A percentile compares a stretch with the other conserved stretches of the same genome.
Evolutionary conservation across 768 basidiomycete species (phyloP).

Genomic region (Calvatia gigantea): DNA sequence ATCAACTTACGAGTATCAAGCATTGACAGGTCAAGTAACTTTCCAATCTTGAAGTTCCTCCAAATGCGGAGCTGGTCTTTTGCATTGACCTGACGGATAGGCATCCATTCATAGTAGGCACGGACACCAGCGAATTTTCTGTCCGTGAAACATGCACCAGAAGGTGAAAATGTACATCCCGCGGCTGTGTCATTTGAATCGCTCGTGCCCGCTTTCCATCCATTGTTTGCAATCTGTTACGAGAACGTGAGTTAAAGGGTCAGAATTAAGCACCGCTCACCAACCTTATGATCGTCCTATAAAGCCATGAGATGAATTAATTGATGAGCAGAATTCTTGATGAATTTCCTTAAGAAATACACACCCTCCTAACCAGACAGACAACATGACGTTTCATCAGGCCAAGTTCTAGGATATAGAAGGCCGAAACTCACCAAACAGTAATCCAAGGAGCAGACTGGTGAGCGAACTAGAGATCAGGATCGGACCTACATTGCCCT

Average conservation of each 20-base stretch:
- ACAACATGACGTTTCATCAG: not conserved
- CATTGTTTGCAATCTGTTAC: constrained; percentile 46
- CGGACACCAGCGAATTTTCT: constrained; percentile 56
- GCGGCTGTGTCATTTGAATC: constrained; percentile 49
- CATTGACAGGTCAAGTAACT: constrained; percentile 59
- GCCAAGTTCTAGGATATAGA: not conserved
- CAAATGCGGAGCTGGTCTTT: constrained; percentile 57
- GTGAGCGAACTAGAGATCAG: constrained; percentile 44
- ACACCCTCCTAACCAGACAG: not conserved
- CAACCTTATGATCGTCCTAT: constrained; percentile 50
- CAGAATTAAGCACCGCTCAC: constrained; percentile 2
- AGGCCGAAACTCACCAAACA: constrained; percentile 37
- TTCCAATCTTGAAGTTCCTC: constrained; percentile 62
- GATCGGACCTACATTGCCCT: constrained; percentile 51
- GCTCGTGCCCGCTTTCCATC: constrained; percentile 55
- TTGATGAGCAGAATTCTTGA: not conserved
- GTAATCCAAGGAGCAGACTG: constrained; percentile 52
- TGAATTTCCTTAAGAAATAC: not conserved
- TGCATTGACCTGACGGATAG: constrained; percentile 52
- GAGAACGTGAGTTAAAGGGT: not conserved
- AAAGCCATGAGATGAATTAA: not conserved
- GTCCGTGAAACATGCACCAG: constrained; percentile 56
- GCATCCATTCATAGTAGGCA: constrained; percentile 63
- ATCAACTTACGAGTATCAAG: constrained; percentile 49
- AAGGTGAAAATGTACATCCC: constrained; percentile 49